Evolutionary conservation across 495 filamentous ascomycete species (phyloP), one percentile per base, ranked within the genome.

Genomic region (Xylaria telfairii): DNA sequence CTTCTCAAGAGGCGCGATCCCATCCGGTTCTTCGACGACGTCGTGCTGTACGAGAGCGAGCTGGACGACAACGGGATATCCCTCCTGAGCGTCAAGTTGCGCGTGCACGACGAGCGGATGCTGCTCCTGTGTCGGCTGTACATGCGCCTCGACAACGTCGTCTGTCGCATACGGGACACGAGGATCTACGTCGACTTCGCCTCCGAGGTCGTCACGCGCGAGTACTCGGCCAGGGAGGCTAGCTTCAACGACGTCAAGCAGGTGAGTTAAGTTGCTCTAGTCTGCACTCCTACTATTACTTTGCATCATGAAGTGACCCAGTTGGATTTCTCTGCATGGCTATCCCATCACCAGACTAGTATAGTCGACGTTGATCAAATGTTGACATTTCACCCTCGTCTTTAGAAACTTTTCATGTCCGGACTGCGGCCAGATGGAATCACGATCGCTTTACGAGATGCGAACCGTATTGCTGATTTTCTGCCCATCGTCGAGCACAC

Each of bases 41-140:
- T 98, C 34, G 88, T 97, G 78, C 86, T 98, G 34, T 99, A 98
- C 78, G 96, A 98, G 83, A 95, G 96, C 80, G 96, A 99, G 82
- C 88, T 99, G 67, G 96, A 97, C 49, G 96, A 99, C 78, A 99
- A 99, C 79, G 96, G 96, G 32, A 95, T 98, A 71, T 89, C 93
- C 7, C 86, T 97, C 79, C 79, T 96, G 13, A 95, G 89, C 30
- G 91, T 91, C 82, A 98, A 98, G 83, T 82, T 98, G 56, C 86
- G 96, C 59, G 96, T 97, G 59, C 97, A 98, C 93, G 92, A 92
- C 41, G 87, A 89, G 67, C 84, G 96, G 53, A 87, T 98, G 76
- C 86, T 99, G 65, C 84, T 98, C 46, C 86, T 99, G 12, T 88
- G 87, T 57, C 85, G 96, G n/a, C 91, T 97, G 79, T 99, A 96